A percentile compares a stretch with the other conserved stretches of the same genome.
Evolutionary conservation across 306 rosid species (phyloP).

Genomic region (Phaseolus lunatus): DNA sequence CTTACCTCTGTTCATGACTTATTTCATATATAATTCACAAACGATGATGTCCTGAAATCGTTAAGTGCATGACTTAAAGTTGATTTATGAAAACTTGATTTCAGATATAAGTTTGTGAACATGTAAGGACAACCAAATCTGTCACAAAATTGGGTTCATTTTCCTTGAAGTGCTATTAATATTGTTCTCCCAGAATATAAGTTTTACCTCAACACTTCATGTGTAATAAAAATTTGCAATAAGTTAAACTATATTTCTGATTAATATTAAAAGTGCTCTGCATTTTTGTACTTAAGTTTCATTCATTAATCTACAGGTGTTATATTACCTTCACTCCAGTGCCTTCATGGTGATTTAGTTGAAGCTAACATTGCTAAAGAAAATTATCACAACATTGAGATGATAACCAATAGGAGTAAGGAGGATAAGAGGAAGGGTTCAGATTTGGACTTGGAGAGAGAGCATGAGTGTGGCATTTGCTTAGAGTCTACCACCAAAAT

Average conservation of each 20-base stretch:
- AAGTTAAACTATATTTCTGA: not conserved
- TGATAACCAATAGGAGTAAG: constrained; percentile 39
- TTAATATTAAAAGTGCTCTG: not conserved
- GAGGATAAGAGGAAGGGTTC: constrained; percentile 49
- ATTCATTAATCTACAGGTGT: constrained; percentile 55
- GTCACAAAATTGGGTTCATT: not conserved
- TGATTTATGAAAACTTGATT: too few species aligned
- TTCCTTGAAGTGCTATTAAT: not conserved
- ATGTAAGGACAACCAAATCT: too few species aligned
- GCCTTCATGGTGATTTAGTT: constrained; percentile 56
- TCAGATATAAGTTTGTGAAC: too few species aligned
- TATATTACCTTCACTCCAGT: constrained; percentile 79
- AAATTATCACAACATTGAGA: constrained; percentile 44
- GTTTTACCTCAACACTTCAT: not conserved
- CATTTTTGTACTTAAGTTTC: constrained; percentile 5
- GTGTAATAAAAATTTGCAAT: not conserved
- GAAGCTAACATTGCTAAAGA: constrained; percentile 52
- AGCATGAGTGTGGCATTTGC: constrained; percentile 88
- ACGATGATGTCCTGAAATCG: not conserved
- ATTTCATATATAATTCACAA: not conserved
- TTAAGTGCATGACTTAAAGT: too few species aligned
- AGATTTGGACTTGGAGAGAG: constrained; percentile 65
- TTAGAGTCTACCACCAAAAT: constrained; percentile 75
- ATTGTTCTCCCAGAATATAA: not conserved
- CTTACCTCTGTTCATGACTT: not conserved